phyloP scores from a whole-genome alignment of 1,284 basidiomycete species.

The Heterobasidion occidentale region DNA sequence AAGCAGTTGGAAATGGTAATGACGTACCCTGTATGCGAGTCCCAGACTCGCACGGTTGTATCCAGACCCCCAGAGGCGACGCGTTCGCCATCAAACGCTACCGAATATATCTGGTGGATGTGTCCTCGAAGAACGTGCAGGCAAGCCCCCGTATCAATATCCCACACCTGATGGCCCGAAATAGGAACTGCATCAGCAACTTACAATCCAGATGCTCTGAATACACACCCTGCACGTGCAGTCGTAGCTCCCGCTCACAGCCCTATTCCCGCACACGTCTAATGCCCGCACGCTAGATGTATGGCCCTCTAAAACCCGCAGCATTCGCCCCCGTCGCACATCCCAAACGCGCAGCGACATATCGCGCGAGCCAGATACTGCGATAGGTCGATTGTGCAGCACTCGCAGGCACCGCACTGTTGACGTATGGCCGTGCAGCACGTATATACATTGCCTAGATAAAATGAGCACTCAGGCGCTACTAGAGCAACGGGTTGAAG shows the following conservation, averaged over 20 bases:
- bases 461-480: background rate
- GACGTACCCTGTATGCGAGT: conserved; percentile 67
- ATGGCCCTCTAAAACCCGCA: conserved; percentile 78
- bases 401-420: conserved; percentile 92
- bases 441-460: conserved; percentile 70
- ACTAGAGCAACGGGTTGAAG: background rate
- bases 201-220: background rate
- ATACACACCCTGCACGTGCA: conserved; percentile 66
- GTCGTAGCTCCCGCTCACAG: conserved; percentile 90
- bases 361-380: conserved; percentile 87
- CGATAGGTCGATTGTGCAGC: conserved; percentile 80
- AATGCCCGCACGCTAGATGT: conserved; percentile 80
- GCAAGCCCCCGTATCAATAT: conserved; percentile 81
- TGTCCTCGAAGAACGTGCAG: conserved; percentile 85
- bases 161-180: conserved; percentile 54
- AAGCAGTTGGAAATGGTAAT: background rate
- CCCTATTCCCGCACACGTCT: conserved; percentile 76
- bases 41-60: conserved; percentile 88
- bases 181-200: conserved; percentile 5
- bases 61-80: conserved; percentile 89
- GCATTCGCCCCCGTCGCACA: conserved; percentile 66
- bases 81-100: conserved; percentile 85
- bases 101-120: conserved; percentile 87
- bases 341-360: conserved; percentile 90
- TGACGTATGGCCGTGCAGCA: conserved; percentile 80